Base-by-base conservation (phyloP, 495 filamentous ascomycete species). In the Neurospora hispaniola region DNA sequence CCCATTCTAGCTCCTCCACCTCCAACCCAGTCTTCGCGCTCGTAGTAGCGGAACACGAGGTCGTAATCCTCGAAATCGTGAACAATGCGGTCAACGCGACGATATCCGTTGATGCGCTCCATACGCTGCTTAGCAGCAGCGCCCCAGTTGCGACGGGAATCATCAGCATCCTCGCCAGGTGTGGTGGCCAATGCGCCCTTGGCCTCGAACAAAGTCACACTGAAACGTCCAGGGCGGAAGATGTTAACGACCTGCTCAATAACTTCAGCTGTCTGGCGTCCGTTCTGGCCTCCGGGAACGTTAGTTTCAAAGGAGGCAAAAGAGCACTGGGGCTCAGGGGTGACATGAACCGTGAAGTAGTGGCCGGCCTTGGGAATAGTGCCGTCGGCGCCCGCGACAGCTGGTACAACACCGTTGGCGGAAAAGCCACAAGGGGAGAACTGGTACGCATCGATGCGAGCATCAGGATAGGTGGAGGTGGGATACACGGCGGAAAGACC, bases 231-330 rank as follows among this genome's bases (percentile, higher is more conserved):
- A 3, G 96, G 96, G 77, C 92, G 92, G 89, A 99, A 99, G 81
- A 98, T 99, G 71, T 86, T 84, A 71, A 98, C 94, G 27, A 98
- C 96, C 72, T 97, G 94, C 82, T 97, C 89, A 74, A 99, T 90
- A 74, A 98, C 89, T 41, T 96, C 94, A 39, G 89, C 90, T 31
- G 95, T 97, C 78, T 93, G 90, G 76, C 94, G 93, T 14, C 95
- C 95, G 70, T 88, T 91, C 82, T 96, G 93, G 31, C 89, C 89
- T 71, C 93, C 90, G n/a, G 96, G 96, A 8, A 99, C 96, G 75
- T 99, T 98, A 75, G 96, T 98, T 86, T 99, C 96, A 78, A 99
- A 99, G 5, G 94, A 97, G 18, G 96, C 96, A 78, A 97, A 99
- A n/a, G 94, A 97, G 86, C 95, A 99, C 78, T 96, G 89, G 42